These are phyloP conservation scores for Casuarina cunninghamiana DNA, from an alignment of 306 rosid species.

Conservation along the genomic window DNA sequence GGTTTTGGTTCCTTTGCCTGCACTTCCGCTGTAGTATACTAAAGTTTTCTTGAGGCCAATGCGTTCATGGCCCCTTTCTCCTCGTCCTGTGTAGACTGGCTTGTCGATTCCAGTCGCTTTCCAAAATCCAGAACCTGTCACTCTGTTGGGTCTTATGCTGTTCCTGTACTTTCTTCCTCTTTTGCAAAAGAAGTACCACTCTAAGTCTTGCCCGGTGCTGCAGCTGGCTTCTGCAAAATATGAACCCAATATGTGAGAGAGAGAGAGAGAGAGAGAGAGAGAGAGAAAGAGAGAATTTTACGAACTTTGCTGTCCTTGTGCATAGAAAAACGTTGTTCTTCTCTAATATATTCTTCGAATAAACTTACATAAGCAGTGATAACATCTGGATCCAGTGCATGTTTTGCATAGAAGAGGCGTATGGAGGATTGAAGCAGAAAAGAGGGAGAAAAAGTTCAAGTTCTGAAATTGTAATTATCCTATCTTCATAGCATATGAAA, in stretches of 20 bases:
- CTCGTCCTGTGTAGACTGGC: conserved; percentile 40
- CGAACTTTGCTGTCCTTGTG: too few species aligned
- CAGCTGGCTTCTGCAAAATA: conserved; percentile 36
- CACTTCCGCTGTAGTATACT: conserved; percentile 83
- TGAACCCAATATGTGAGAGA: background rate
- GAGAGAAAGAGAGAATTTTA: too few species aligned
- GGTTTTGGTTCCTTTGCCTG: conserved; percentile 91
- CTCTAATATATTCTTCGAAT: too few species aligned
- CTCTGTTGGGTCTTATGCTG: conserved; percentile 83
- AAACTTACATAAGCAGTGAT: too few species aligned
- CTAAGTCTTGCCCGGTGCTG: conserved; percentile 50
- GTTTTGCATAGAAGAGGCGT: too few species aligned
- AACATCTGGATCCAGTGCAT: too few species aligned
- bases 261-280: too few species aligned
- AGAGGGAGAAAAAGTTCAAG: too few species aligned
- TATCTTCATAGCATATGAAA: too few species aligned
- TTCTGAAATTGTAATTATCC: too few species aligned
- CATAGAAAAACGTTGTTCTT: too few species aligned
- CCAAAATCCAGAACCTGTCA: conserved; percentile 89
- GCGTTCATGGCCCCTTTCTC: conserved; percentile 41
- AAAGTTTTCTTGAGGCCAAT: conserved; percentile 91
- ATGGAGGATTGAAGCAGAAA: too few species aligned
- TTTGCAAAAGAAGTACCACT: conserved; percentile 76
- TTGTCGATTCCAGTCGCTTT: conserved; percentile 83
- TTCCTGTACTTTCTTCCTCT: conserved; percentile 95